Percentiles rank a stretch among this genome's conserved stretches.
These are phyloP conservation scores for Amanita polypyramis DNA, from an alignment of 768 basidiomycete species.

Conservation along the genomic window DNA sequence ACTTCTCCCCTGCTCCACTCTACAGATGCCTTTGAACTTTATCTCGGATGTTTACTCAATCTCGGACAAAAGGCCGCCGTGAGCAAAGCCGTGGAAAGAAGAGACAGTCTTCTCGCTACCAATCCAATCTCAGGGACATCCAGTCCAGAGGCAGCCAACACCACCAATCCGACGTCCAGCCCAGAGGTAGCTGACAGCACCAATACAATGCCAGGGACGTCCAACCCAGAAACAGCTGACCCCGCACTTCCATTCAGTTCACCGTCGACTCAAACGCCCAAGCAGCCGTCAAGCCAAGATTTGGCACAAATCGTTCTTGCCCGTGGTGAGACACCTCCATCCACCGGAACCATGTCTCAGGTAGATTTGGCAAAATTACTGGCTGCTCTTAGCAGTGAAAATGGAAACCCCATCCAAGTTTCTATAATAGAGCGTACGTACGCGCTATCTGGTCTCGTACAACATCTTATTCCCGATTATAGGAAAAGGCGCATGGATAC, in stretches of 20 bases:
- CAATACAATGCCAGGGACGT: constrained; percentile 7
- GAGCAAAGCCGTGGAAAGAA: constrained; percentile 52
- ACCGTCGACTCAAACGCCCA: constrained; percentile 6
- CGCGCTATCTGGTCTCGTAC: background rate
- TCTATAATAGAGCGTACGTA: constrained; percentile 72
- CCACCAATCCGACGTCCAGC: background rate
- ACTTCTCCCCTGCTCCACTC: constrained; percentile 61
- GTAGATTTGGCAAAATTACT: constrained; percentile 32
- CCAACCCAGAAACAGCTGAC: constrained; percentile 9
- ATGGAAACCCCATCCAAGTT: constrained; percentile 63
- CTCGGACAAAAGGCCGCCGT: constrained; percentile 47
- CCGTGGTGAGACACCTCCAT: constrained; percentile 15
- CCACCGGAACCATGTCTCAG: constrained; percentile 15
- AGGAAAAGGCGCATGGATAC: constrained; percentile 65
- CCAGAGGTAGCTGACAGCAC: constrained; percentile 10
- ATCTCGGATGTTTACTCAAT: constrained; percentile 57
- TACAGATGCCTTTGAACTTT: constrained; percentile 65
- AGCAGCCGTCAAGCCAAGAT: constrained; percentile 23
- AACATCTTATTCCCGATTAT: background rate
- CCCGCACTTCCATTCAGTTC: constrained; percentile 10
- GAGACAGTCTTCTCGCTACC: constrained; percentile 50
- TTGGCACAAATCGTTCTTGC: constrained; percentile 41
- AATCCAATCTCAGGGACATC: constrained; percentile 13
- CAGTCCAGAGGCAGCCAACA: constrained; percentile 9
- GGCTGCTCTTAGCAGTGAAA: constrained; percentile 32